Evolutionary conservation across 2,329 filamentous ascomycete genomes (phyloP).

Genomic region (Colletotrichum viniferum): DNA sequence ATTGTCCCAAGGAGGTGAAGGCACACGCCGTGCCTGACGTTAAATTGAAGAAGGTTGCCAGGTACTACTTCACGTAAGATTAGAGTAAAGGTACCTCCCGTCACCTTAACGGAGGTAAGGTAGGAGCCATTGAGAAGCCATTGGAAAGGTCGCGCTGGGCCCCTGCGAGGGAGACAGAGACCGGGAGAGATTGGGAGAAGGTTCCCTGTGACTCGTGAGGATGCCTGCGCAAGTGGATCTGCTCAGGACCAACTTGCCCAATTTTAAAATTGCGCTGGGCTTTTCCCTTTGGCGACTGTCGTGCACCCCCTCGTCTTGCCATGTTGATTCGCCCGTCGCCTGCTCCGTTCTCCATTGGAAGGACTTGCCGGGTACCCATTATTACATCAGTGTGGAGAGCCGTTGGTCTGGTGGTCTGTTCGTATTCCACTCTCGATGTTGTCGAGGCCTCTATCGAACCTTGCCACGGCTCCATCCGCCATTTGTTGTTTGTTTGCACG

Average conservation of each 20-base stretch:
- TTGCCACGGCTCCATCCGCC: constrained; percentile 6
- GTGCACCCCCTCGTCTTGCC: neutral
- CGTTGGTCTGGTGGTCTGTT: constrained; percentile 18
- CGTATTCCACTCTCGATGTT: constrained; percentile 8
- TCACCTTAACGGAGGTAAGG: neutral
- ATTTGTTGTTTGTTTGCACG: neutral
- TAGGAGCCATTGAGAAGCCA: neutral
- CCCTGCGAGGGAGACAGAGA: neutral
- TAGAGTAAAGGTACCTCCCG: neutral
- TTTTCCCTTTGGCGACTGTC: neutral
- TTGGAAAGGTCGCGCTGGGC: neutral
- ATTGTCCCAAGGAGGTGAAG: neutral
- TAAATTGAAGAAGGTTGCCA: neutral
- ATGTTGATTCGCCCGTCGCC: neutral
- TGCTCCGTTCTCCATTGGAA: constrained; percentile 1
- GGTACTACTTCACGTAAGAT: neutral
- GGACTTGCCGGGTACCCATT: neutral
- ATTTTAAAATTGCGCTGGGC: constrained; percentile 14
- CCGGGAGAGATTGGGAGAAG: neutral
- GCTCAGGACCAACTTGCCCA: neutral
- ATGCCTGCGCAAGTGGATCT: constrained; percentile 6
- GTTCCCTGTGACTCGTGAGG: constrained; percentile 5
- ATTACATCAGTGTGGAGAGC: constrained; percentile 18
- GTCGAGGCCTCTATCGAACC: constrained; percentile 6
- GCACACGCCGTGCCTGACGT: neutral